Percentiles rank a stretch among this genome's conserved stretches.
These are phyloP conservation scores for Plantago ovata DNA, from an alignment of 257 asterid species.

Conservation along the genomic window DNA sequence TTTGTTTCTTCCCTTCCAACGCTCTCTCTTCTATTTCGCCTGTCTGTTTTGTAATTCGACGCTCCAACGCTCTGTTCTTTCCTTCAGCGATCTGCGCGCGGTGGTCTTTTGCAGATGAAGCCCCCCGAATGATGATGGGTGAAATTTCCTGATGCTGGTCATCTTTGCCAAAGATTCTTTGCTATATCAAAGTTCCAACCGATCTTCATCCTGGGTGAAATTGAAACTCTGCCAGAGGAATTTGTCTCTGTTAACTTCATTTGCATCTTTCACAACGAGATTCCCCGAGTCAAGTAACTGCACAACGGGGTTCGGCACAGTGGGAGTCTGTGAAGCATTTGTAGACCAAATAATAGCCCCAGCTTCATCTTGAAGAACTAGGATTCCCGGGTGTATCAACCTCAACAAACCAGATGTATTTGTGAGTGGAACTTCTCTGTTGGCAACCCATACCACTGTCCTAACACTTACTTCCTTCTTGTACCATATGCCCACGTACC, in stretches of 20 bases:
- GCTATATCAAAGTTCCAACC: constrained; percentile 37
- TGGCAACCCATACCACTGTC: constrained; percentile 49
- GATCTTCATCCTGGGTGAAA: constrained; percentile 44
- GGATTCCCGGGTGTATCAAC: constrained; percentile 21
- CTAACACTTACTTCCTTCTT: constrained; percentile 16
- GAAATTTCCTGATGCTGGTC: constrained; percentile 38
- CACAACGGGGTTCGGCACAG: constrained; percentile 24
- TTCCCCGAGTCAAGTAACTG: constrained; percentile 49
- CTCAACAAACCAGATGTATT: constrained; percentile 25
- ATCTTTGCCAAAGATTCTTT: constrained; percentile 10
- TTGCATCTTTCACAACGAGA: constrained; percentile 37
- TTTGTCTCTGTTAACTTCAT: constrained; percentile 20
- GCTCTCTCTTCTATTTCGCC: no score
- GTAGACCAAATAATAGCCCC: constrained; percentile 38
- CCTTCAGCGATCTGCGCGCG: no score
- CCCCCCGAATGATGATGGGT: constrained; percentile 23
- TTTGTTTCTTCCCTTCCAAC: no score
- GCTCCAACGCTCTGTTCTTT: constrained; percentile 3
- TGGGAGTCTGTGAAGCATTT: constrained; percentile 26
- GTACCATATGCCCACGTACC: constrained; percentile 54
- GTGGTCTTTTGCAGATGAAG: no score
- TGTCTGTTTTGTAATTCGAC: no score
- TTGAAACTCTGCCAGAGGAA: constrained; percentile 57
- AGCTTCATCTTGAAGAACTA: constrained; percentile 28
- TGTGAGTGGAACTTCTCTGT: constrained; percentile 29